These are phyloP conservation scores for Cytospora mali DNA, from an alignment of 2,329 filamentous ascomycete genomes.

Conservation along the genomic window DNA sequence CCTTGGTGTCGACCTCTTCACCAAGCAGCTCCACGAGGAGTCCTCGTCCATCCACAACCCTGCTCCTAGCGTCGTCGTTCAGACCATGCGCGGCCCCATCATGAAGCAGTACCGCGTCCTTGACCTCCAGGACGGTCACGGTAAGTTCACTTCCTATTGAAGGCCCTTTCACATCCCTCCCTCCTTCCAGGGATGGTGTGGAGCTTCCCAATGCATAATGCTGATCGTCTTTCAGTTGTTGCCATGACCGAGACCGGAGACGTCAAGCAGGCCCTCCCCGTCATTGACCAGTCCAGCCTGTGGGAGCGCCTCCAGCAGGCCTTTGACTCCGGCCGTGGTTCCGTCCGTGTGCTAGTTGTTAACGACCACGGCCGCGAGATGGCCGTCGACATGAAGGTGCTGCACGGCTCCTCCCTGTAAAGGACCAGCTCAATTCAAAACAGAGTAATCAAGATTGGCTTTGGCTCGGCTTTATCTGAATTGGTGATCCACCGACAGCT, in stretches of 20 bases:
- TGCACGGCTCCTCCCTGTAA: constrained; percentile 77
- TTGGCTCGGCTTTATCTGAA: not conserved
- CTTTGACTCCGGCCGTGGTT: constrained; percentile 90
- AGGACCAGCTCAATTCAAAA: constrained; percentile 15
- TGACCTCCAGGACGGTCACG: constrained; percentile 83
- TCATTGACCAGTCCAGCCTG: constrained; percentile 94
- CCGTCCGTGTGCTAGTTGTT: constrained; percentile 93
- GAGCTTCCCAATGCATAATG: not conserved
- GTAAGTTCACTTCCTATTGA: constrained; percentile 43
- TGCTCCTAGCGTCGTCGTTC: constrained; percentile 91
- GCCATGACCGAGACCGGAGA: constrained; percentile 99
- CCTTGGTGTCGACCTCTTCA: constrained; percentile 99
- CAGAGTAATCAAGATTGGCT: not conserved
- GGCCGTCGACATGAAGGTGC: constrained; percentile 98
- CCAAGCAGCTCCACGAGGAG: constrained; percentile 99
- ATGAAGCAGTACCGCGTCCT: constrained; percentile 99
- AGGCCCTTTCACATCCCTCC: too few species aligned
- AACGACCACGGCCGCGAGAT: constrained; percentile 91
- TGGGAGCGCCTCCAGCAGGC: constrained; percentile 77
- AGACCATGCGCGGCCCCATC: constrained; percentile 98
- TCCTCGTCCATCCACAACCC: constrained; percentile 97
- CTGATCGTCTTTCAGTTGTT: constrained; percentile 57
- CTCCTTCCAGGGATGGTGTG: too few species aligned
- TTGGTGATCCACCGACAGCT: constrained; percentile 27
- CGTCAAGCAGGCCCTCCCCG: constrained; percentile 92